Conservation (phyloP, 176 grass and related monocot species). For the Zea luxurians region DNA sequence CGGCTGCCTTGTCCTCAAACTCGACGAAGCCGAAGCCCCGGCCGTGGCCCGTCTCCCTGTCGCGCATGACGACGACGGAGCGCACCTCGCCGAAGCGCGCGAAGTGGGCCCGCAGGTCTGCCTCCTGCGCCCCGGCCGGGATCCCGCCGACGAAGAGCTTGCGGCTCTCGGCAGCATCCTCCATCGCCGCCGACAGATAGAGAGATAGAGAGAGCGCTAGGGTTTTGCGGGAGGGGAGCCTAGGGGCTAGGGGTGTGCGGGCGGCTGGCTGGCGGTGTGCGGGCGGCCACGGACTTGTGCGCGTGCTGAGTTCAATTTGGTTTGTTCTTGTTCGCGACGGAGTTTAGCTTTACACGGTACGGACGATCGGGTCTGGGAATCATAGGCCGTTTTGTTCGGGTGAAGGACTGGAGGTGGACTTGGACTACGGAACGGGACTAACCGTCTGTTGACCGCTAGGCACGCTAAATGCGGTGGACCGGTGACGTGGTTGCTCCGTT, state of each 20-base stretch:
- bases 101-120: constrained; percentile 54
- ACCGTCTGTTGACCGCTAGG: constrained; percentile 20
- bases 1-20: constrained; percentile 29
- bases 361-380: constrained; percentile 31
- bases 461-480: background rate
- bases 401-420: background rate
- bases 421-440: background rate
- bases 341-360: constrained; percentile 24
- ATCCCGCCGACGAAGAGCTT: constrained; percentile 89
- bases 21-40: constrained; percentile 43
- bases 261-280: background rate
- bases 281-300: constrained; percentile 41
- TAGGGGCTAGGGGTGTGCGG: constrained; percentile 43
- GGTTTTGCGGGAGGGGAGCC: too few relatives aligned
- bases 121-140: constrained; percentile 56
- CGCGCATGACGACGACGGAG: constrained; percentile 65
- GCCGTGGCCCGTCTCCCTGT: constrained; percentile 48
- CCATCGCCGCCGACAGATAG: background rate
- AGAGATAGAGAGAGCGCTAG: background rate
- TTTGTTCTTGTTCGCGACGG: background rate
- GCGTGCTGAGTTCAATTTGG: constrained; percentile 32
- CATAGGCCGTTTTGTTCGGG: background rate
- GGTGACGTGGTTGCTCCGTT: background rate
- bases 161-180: constrained; percentile 38
- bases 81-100: constrained; percentile 55